Percentiles rank a stretch among this genome's conserved stretches.
Conservation (phyloP, 1,284 basidiomycete species). For the Ustilago hordei region DNA sequence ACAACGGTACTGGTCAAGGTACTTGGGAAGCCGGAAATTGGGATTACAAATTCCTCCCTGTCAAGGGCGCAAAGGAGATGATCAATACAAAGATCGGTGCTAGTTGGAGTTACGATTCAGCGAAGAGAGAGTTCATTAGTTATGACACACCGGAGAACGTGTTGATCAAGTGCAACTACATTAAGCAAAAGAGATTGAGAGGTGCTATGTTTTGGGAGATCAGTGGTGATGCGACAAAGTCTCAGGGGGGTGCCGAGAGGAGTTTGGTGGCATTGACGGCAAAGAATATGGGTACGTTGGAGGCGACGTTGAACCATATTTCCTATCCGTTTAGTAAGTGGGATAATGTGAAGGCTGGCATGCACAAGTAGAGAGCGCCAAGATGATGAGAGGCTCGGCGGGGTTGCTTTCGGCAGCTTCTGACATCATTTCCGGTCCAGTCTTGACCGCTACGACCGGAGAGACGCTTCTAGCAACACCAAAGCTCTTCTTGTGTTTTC, state of each 20-base stretch:
- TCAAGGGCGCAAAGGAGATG: slow-evolving; percentile 77
- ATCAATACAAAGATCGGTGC: slow-evolving; percentile 79
- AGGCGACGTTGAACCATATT: slow-evolving; percentile 78
- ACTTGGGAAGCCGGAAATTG: slow-evolving; percentile 74
- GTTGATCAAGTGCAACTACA: slow-evolving; percentile 80
- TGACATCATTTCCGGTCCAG: too few relatives aligned
- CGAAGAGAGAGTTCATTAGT: slow-evolving; percentile 80
- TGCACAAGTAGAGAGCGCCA: slow-evolving; percentile 9
- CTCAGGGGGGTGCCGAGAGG: slow-evolving; percentile 45
- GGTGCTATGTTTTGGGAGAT: slow-evolving; percentile 79
- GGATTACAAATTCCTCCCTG: slow-evolving; percentile 81
- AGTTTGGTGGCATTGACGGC: slow-evolving; percentile 44
- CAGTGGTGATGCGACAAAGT: slow-evolving; percentile 65
- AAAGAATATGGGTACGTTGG: slow-evolving; percentile 58
- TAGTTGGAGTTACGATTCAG: slow-evolving; percentile 80
- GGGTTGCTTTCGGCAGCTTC: too few relatives aligned
- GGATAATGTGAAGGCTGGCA: slow-evolving; percentile 66
- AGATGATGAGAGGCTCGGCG: too few relatives aligned
- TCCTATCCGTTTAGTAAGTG: slow-evolving; percentile 71
- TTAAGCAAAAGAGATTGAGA: slow-evolving; percentile 77
- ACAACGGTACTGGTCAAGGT: slow-evolving; percentile 81
- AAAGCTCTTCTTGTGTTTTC: not conserved
- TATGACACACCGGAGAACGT: slow-evolving; percentile 81
- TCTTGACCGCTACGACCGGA: too few relatives aligned
- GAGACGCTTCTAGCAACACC: not conserved